Base-by-base conservation (phyloP, 2,329 filamentous ascomycete species). In the Huntiella abstrusa region DNA sequence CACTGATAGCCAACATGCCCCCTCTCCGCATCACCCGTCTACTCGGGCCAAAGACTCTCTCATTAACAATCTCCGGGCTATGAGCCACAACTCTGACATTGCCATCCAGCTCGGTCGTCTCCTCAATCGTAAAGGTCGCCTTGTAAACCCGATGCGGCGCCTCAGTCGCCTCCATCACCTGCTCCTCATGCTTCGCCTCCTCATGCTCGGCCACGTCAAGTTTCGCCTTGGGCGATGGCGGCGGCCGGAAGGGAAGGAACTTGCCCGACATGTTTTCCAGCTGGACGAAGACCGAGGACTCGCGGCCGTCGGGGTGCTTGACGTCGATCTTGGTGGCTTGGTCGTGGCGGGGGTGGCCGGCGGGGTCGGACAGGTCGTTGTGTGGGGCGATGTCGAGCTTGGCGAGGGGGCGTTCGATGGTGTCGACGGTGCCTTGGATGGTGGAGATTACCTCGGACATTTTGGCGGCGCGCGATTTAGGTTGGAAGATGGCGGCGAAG, bases 401-500 rank as follows among this genome's bases (percentile, higher is more conserved):
- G 46, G 69, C 67, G 64, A 76, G 70, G 50, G 70, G 71, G 41
- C 68, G 63, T 53, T 77, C 76, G 22, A 79, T 63, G 52, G 70
- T 68, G 51, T 77, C 64, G 53, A 77, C 70, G 50, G 73, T 71
- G 50, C 62, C 63, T 22, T 70, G 70, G 46, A 86, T 63, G 13
- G 80, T 84, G 53, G 75, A 73, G 55, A 84, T 75, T 45, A 83
- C 78, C 54, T 73, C 70, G 58, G 64, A 60, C 55, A 72, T 70
- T 65, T 66, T 64, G 57, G 64, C 65, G 51, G 61, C 56, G 54
- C 68, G 68, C 16, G 63, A 61, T 46, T 68, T 70, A 48, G 66
- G 59, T 39, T 77, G 69, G 61, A 96, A 96, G 57, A 98, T 87
- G 57, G 80, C 71, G 51, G 83, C 79, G 61, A 96, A 95, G 43